Conservation (phyloP, 768 basidiomycete genomes). For the Pulveroboletus frians region DNA sequence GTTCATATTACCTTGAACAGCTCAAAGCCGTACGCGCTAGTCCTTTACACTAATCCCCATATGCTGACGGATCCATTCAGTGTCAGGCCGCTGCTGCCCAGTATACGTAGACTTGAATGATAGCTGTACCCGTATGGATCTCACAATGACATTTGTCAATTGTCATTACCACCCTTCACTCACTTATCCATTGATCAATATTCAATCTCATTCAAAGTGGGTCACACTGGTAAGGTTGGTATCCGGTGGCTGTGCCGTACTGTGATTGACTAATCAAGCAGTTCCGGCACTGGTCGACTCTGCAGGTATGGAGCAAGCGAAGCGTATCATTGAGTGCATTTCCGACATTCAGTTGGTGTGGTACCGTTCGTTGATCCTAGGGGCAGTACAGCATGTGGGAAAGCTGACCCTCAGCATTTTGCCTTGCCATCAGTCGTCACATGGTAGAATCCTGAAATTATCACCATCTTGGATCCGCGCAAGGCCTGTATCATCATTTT, state of each 20-base stretch:
- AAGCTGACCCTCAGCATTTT: neutral
- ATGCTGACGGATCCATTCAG: slow-evolving; percentile 30
- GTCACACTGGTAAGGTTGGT: neutral
- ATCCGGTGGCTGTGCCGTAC: neutral
- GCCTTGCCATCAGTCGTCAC: too few species aligned
- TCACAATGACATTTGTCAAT: slow-evolving; percentile 9
- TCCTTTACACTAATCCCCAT: neutral
- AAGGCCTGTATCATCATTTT: too few species aligned
- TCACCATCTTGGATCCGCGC: too few species aligned
- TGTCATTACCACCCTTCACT: slow-evolving; percentile 1
- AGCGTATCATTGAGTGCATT: neutral
- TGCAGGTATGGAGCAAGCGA: neutral
- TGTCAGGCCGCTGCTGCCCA: slow-evolving; percentile 73
- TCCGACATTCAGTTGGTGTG: neutral
- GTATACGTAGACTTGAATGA: slow-evolving; percentile 33
- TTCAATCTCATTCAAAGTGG: neutral
- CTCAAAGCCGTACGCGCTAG: slow-evolving; percentile 68
- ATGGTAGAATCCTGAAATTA: too few species aligned
- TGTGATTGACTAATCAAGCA: neutral
- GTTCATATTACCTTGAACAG: slow-evolving; percentile 84
- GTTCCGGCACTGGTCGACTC: neutral
- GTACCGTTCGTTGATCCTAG: neutral
- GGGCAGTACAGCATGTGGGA: too few species aligned
- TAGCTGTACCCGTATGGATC: slow-evolving; percentile 3
- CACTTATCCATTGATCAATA: neutral